phyloP scores from a whole-genome alignment of 495 filamentous ascomycete genomes.

The Annulohypoxylon maeteangense region DNA sequence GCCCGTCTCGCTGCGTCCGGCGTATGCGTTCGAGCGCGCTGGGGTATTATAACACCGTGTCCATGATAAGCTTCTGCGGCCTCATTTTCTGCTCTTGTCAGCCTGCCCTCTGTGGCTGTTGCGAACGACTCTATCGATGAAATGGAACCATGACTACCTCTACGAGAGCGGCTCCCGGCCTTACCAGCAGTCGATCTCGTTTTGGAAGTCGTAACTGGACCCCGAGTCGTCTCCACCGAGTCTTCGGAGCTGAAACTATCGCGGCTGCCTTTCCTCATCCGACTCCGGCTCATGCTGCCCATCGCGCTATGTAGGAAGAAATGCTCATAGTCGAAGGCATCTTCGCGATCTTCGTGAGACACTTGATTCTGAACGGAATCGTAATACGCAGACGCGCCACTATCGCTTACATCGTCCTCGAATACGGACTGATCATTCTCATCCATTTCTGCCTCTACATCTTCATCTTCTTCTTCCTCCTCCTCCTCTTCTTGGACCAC shows the following conservation, averaged over 20 bases:
- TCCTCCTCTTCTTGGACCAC: constrained; percentile 21
- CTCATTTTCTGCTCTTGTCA: constrained; percentile 40
- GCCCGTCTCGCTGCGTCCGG: constrained; percentile 46
- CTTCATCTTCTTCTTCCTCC: constrained; percentile 6
- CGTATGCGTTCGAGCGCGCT: constrained; percentile 46
- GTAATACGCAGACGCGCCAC: constrained; percentile 66
- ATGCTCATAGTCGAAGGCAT: constrained; percentile 97
- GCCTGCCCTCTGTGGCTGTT: constrained; percentile 77
- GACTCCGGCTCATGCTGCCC: constrained; percentile 69
- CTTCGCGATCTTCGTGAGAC: constrained; percentile 91
- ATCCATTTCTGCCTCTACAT: neutral
- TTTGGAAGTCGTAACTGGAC: constrained; percentile 49
- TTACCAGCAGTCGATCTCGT: constrained; percentile 28
- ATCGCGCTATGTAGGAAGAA: constrained; percentile 93
- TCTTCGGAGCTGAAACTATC: constrained; percentile 69
- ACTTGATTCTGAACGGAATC: constrained; percentile 63
- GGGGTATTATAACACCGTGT: constrained; percentile 38
- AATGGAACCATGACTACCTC: constrained; percentile 72
- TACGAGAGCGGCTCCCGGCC: constrained; percentile 57
- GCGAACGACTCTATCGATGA: constrained; percentile 85
- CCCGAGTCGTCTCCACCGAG: constrained; percentile 80
- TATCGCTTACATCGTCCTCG: constrained; percentile 56
- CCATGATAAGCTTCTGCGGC: constrained; percentile 34
- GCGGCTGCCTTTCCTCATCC: constrained; percentile 61
- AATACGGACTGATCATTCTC: constrained; percentile 44